phyloP scores from a whole-genome alignment of 176 grass and related monocot genomes.

The Oryza officinalis region DNA sequence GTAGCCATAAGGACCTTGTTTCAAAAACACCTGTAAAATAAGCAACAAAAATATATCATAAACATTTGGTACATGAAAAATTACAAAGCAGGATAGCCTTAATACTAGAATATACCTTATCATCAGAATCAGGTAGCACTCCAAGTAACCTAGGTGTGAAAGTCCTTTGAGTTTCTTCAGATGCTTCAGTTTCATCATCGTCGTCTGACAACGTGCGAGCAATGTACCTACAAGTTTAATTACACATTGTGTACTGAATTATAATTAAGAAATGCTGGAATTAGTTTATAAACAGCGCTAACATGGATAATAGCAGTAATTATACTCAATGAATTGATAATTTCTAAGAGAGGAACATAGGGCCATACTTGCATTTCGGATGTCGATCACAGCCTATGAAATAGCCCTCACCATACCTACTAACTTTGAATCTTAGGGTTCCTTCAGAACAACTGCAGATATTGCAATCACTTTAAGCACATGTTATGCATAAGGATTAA shows the following conservation, averaged over 20 bases:
- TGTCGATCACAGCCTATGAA: slow-evolving; percentile 92
- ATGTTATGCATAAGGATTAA: neutral
- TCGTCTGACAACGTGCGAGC: slow-evolving; percentile 59
- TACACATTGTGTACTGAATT: neutral
- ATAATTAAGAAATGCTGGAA: slow-evolving; percentile 27
- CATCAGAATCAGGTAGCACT: slow-evolving; percentile 54
- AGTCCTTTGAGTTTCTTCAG: slow-evolving; percentile 42
- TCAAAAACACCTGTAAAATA: slow-evolving; percentile 67
- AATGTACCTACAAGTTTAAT: slow-evolving; percentile 69
- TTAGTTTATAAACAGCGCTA: slow-evolving; percentile 20
- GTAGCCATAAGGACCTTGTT: slow-evolving; percentile 85
- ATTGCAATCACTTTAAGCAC: slow-evolving; percentile 4
- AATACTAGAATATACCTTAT: slow-evolving; percentile 58
- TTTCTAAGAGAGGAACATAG: slow-evolving; percentile 12
- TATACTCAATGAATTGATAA: slow-evolving; percentile 27
- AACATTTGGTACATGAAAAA: neutral
- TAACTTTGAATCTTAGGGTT: slow-evolving; percentile 93
- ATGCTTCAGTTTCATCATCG: slow-evolving; percentile 56
- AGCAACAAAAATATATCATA: slow-evolving; percentile 17
- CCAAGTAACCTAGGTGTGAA: slow-evolving; percentile 74
- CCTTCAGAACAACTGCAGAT: slow-evolving; percentile 88
- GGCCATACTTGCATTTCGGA: slow-evolving; percentile 94
- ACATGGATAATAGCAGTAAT: slow-evolving; percentile 22
- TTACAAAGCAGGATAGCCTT: slow-evolving; percentile 14
- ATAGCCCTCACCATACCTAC: slow-evolving; percentile 84